phyloP scores from a whole-genome alignment of 2,329 filamentous ascomycete species.

The Exophiala sp. region DNA sequence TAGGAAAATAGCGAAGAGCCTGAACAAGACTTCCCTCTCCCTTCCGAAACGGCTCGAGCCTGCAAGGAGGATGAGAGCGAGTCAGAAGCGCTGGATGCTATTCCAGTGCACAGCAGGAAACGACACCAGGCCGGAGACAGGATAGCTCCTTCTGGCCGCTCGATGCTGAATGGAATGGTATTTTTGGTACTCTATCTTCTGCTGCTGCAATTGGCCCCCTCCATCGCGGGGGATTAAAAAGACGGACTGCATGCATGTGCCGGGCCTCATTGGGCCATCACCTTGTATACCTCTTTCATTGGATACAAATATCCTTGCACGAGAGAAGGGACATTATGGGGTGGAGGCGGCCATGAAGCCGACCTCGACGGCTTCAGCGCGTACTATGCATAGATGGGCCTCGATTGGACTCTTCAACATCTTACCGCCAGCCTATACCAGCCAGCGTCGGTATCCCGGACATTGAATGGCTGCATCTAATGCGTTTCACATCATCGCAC shows the following conservation, averaged over 20 bases:
- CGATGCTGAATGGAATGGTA: conserved; percentile 15
- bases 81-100: conserved; percentile 21
- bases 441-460: conserved; percentile 2
- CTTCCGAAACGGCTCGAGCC: conserved; percentile 19
- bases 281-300: conserved; percentile 1
- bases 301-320: neutral
- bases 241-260: conserved; percentile 1
- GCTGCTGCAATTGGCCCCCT: conserved; percentile 4
- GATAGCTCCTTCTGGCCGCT: neutral
- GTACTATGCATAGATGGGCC: conserved; percentile 21
- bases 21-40: conserved; percentile 2
- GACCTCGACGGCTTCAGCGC: conserved; percentile 19
- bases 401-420: conserved; percentile 15
- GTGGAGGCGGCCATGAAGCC: conserved; percentile 14
- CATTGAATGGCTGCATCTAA: conserved; percentile 13
- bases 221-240: conserved; percentile 6
- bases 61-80: conserved; percentile 9
- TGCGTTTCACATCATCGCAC: conserved; percentile 25
- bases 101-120: conserved; percentile 11
- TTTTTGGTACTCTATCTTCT: conserved; percentile 15
- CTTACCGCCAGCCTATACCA: conserved; percentile 22
- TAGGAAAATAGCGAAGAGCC: conserved; percentile 13
- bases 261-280: conserved; percentile 6
- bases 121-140: conserved; percentile 5
- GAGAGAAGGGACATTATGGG: neutral